Evolutionary conservation across 441 rosid species (phyloP), one percentile per base, ranked within the genome.

Genomic region (Codiaeum variegatum): DNA sequence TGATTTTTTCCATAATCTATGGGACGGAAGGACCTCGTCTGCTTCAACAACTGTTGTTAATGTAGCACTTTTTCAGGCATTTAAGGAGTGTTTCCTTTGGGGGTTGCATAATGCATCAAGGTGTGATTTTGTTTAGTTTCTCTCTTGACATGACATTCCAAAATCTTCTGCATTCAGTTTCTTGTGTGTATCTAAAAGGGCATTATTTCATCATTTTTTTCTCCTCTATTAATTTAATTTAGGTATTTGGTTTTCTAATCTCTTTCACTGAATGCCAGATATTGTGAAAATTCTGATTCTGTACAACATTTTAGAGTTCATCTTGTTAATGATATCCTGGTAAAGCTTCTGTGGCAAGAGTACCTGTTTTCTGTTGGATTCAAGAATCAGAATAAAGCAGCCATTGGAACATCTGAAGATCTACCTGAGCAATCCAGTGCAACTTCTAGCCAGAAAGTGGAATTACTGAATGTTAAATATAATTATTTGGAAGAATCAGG

Each of bases 11-110:
- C 83, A 73, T 68, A 93, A 88, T 81, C 81, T 95, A 68, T 85
- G 97, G 96, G 88, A 87, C 52, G 98, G 98, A 76, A 88, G 91
- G 86, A 90, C 78, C 66, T 80, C 68, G 56, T 80, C 85, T 67
- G 81, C 82, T 76, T 82, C 91, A 62, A 70, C 89, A 68, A 84
- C 67, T 71, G 76, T 78, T 32, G 93, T 85, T 74, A 85, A 64
- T 21, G 77, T 73, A 77, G 85, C 89, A 67, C 90, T 90, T 83
- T 90, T 90, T 74, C 74, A 19, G 36, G 93, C 97, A 73, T 80
- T 90, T 68, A 86, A 80, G 73, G 98, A 95, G 71, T 95, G 98
- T 76, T 93, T 90, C 77, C 79, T 88, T 68, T 95, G 96, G 97
- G 98, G 86, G 70, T 83, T 93, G 76, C 84, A 15, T 68, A 91